Base-by-base conservation (phyloP, 257 asterid species). In the Penstemon davidsonii region DNA sequence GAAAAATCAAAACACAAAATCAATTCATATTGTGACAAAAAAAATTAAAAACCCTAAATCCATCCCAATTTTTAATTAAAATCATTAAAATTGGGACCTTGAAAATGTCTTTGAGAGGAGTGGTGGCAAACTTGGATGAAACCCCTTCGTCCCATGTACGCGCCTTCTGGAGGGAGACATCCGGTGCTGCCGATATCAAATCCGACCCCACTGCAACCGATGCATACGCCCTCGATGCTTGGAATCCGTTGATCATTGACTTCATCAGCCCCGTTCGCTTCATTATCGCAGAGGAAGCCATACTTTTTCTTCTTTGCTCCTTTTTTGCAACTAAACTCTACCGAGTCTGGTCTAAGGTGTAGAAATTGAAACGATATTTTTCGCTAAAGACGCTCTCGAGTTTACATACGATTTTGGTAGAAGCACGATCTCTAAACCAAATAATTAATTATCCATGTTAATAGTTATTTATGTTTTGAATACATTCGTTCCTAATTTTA, bases 81-180 rank as follows among this genome's bases (percentile, higher is more conserved):
- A 3, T 25, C 33, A 25, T 25, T 25, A 25, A 25, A 25, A 25
- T 25, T 25, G 11, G 13, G 36, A 92, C 98, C 97, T 85, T 93
- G 75, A 93, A 83, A 82, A 93, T 87, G 73, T 88, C 88, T 55
- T 65, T 80, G 70, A 93, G 71, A 44, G 95, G 62, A 39, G 97
- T 84, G 44, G 95, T 85, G 59, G 97, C 75, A 73, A 93, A 93
- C 53, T 93, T 86, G 73, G 97, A 90, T 18, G 96, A 87, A 66
- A 88, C 94, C 53, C 99, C 97, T 42, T 90, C 97, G 66, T 93
- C 96, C 99, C 99, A 93, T 10, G 96, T 65, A 65, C 97, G 91
- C 70, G 99, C 97, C 70, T 79, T 87, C 83, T 88, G 97, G 67
- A 93, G 92, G 61, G 97, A 79, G 52, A 84, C 84, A 76, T 81